Evolutionary conservation across 1,284 basidiomycete species (phyloP).

Genomic region (Marasmius fiardii): DNA sequence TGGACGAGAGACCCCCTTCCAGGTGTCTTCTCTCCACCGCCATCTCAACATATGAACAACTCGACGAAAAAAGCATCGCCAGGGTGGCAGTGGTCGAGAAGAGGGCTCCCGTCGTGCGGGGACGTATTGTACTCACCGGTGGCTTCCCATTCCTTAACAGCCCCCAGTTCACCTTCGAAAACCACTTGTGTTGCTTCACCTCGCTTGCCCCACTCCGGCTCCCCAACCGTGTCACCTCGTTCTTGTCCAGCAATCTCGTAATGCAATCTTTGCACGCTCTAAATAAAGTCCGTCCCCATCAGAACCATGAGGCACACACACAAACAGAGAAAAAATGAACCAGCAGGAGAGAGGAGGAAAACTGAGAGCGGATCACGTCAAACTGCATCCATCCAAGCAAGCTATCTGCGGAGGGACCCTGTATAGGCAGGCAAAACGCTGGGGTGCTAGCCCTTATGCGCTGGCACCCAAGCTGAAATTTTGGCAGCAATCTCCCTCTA

Average conservation of each 20-base stretch:
- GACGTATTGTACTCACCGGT: slow-evolving; percentile 53
- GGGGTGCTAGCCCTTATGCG: not conserved
- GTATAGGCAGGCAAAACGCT: not conserved
- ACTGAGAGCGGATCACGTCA: slow-evolving; percentile 9
- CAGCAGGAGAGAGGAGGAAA: not conserved
- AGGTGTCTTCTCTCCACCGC: not conserved
- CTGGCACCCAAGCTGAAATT: not conserved
- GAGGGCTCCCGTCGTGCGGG: not conserved
- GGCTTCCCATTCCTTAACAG: slow-evolving; percentile 90
- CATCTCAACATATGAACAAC: not conserved
- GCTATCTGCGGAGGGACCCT: not conserved
- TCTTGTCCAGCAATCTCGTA: slow-evolving; percentile 88
- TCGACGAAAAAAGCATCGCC: not conserved
- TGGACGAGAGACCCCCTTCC: slow-evolving; percentile 17
- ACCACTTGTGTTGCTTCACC: slow-evolving; percentile 99
- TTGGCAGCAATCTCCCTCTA: not conserved
- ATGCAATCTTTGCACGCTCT: slow-evolving; percentile 89
- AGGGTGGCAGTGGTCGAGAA: not conserved
- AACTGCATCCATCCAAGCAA: slow-evolving; percentile 7
- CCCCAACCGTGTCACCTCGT: slow-evolving; percentile 86
- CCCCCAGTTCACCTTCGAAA: slow-evolving; percentile 95
- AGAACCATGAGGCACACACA: slow-evolving; percentile 14
- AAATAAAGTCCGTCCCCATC: not conserved
- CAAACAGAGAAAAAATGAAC: slow-evolving; percentile 2
- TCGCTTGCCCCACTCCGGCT: slow-evolving; percentile 95